These are phyloP conservation scores for Malus hybrid DNA, from an alignment of 331 rosid genomes.

Conservation along the genomic window DNA sequence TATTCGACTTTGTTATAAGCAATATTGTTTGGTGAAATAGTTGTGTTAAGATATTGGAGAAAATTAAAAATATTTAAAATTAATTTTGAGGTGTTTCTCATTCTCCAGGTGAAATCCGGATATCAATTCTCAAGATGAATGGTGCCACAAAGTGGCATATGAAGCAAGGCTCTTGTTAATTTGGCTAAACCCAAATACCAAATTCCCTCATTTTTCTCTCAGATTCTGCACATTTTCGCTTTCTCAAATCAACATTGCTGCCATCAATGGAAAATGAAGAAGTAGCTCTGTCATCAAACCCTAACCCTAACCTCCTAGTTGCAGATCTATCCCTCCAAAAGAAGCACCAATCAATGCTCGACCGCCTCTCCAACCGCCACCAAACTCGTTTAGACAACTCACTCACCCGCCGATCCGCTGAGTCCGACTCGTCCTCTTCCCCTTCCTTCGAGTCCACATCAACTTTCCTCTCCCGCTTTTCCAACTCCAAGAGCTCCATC, in stretches of 20 bases:
- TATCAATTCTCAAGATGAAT: no score
- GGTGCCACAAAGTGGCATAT: no score
- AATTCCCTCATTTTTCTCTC: background rate
- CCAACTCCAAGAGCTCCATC: slow-evolving; percentile 39
- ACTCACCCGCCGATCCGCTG: slow-evolving; percentile 23
- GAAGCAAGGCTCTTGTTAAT: no score
- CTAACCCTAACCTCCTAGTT: slow-evolving; percentile 4
- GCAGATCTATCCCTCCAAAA: slow-evolving; percentile 28
- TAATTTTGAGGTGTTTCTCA: no score
- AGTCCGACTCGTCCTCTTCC: slow-evolving; percentile 32
- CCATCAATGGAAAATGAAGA: slow-evolving; percentile 30
- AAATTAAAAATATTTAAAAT: no score
- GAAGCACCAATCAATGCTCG: slow-evolving; percentile 70
- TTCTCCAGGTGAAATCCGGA: no score
- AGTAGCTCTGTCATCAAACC: slow-evolving; percentile 9
- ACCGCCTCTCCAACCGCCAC: slow-evolving; percentile 63
- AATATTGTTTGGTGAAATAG: no score
- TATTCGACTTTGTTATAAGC: no score
- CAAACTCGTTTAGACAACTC: slow-evolving; percentile 43
- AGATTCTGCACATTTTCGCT: no score
- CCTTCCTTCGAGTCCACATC: slow-evolving; percentile 43
- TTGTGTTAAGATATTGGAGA: no score
- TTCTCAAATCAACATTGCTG: background rate
- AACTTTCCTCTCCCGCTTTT: slow-evolving; percentile 51
- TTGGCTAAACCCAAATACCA: background rate